phyloP scores from a whole-genome alignment of 2,329 filamentous ascomycete genomes.

The Alternaria brassicae region DNA sequence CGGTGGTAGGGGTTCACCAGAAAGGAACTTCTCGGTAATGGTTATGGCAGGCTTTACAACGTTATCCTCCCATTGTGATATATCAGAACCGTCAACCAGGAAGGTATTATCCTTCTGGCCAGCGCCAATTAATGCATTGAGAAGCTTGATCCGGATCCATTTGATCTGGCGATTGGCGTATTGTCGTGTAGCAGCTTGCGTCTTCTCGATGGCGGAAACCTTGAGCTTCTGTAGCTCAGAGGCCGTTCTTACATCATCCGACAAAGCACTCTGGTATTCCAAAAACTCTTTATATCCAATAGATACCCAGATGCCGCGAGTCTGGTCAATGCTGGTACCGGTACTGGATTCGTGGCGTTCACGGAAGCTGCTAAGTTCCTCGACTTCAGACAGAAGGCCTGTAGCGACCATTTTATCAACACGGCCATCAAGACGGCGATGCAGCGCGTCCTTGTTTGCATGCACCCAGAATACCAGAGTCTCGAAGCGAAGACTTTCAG shows the following conservation, averaged over 20 bases:
- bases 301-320: constrained; percentile 90
- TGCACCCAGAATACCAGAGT: constrained; percentile 89
- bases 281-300: constrained; percentile 96
- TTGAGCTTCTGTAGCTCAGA: constrained; percentile 64
- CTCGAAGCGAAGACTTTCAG: constrained; percentile 55
- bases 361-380: constrained; percentile 60
- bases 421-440: constrained; percentile 73
- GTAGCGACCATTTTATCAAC: constrained; percentile 82
- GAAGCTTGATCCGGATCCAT: constrained; percentile 86
- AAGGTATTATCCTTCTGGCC: constrained; percentile 68
- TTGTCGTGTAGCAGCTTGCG: constrained; percentile 82
- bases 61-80: constrained; percentile 65
- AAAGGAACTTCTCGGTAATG: constrained; percentile 70
- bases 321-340: constrained; percentile 70
- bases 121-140: constrained; percentile 69
- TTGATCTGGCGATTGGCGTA: constrained; percentile 85
- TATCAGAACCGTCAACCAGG: constrained; percentile 80
- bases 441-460: constrained; percentile 69
- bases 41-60: constrained; percentile 71
- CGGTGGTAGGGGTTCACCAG: constrained; percentile 57
- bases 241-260: constrained; percentile 33
- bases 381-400: constrained; percentile 70
- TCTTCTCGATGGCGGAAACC: constrained; percentile 70
- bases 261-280: constrained; percentile 64
- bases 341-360: constrained; percentile 51